Evolutionary conservation across 75 land plant species (phyloP).

Genomic region (Cupressus sempervirens): DNA sequence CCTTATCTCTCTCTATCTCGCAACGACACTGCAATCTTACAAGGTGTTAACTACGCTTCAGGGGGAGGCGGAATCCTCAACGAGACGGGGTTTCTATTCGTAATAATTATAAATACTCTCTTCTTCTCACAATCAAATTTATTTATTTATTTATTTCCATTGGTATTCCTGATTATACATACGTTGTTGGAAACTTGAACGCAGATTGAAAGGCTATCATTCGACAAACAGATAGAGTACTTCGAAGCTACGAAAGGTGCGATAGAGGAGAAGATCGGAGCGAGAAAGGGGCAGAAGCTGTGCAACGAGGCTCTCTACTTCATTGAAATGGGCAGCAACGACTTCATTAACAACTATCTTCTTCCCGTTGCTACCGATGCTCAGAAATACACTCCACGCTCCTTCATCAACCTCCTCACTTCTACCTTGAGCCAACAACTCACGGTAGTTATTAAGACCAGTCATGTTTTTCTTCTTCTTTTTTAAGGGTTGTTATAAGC

Average conservation of each 20-base stretch:
- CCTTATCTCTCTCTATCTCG: conserved; percentile 49
- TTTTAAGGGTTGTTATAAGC: too few species aligned
- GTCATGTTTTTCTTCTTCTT: too few species aligned
- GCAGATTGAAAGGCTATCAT: conserved; percentile 57
- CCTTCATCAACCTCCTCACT: conserved; percentile 38
- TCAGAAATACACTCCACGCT: conserved; percentile 41
- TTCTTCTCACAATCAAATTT: too few species aligned
- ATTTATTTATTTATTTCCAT: too few species aligned
- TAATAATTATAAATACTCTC: conserved; percentile 15
- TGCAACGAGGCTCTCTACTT: conserved; percentile 42
- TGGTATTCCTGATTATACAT: too few species aligned
- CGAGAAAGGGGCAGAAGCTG: conserved; percentile 26
- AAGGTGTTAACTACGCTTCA: conserved; percentile 80
- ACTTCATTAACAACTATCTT: conserved; percentile 79
- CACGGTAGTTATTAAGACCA: conserved; percentile 27
- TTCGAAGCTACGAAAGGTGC: conserved; percentile 45
- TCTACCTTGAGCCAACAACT: conserved; percentile 44
- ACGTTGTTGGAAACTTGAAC: neutral
- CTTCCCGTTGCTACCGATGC: conserved; percentile 49
- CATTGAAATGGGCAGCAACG: conserved; percentile 67
- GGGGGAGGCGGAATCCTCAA: conserved; percentile 80
- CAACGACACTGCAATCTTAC: conserved; percentile 33
- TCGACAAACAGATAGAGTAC: conserved; percentile 47
- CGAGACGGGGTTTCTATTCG: conserved; percentile 69
- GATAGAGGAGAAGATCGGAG: conserved; percentile 42